Evolutionary conservation across 768 basidiomycete species (phyloP).

Genomic region (Lactarius trivialis): DNA sequence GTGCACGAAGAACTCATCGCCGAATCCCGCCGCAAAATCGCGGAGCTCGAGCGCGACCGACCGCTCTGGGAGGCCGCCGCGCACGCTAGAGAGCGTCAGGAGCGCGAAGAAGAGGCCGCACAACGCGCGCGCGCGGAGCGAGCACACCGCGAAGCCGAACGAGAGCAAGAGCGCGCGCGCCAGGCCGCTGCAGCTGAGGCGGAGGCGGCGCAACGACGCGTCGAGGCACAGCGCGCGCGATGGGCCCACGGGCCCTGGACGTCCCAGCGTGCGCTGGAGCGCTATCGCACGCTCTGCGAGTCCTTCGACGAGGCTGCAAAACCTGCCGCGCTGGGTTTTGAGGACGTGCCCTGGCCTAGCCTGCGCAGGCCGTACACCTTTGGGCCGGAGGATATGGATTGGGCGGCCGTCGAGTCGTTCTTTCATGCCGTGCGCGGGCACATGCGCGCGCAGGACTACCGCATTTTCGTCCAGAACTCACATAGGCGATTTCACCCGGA

Average conservation of each 20-base stretch:
- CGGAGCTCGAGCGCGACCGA: slow-evolving; percentile 56
- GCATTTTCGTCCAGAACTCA: slow-evolving; percentile 58
- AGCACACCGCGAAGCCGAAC: slow-evolving; percentile 25
- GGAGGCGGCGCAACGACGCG: slow-evolving; percentile 32
- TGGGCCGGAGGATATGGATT: slow-evolving; percentile 61
- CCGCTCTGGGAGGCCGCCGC: slow-evolving; percentile 57
- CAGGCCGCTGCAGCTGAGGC: slow-evolving; percentile 17
- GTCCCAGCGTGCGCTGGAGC: slow-evolving; percentile 57
- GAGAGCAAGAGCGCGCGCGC: slow-evolving; percentile 27
- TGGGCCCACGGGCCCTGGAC: slow-evolving; percentile 64
- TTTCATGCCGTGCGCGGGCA: slow-evolving; percentile 47
- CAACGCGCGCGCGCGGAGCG: slow-evolving; percentile 30
- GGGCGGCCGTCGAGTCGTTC: slow-evolving; percentile 65
- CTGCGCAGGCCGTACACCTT: slow-evolving; percentile 46
- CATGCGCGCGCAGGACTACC: slow-evolving; percentile 58
- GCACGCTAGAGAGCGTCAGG: slow-evolving; percentile 25
- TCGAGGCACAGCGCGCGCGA: slow-evolving; percentile 41
- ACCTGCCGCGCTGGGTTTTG: slow-evolving; percentile 48
- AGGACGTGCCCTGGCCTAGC: slow-evolving; percentile 73
- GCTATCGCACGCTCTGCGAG: slow-evolving; percentile 53
- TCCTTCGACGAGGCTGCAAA: slow-evolving; percentile 53
- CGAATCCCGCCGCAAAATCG: slow-evolving; percentile 61
- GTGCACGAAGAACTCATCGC: slow-evolving; percentile 41
- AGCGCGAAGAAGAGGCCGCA: slow-evolving; percentile 32
- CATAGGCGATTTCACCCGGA: slow-evolving; percentile 76